These are phyloP conservation scores for Mycena rebaudengoi DNA, from an alignment of 768 basidiomycete genomes.

Conservation along the genomic window DNA sequence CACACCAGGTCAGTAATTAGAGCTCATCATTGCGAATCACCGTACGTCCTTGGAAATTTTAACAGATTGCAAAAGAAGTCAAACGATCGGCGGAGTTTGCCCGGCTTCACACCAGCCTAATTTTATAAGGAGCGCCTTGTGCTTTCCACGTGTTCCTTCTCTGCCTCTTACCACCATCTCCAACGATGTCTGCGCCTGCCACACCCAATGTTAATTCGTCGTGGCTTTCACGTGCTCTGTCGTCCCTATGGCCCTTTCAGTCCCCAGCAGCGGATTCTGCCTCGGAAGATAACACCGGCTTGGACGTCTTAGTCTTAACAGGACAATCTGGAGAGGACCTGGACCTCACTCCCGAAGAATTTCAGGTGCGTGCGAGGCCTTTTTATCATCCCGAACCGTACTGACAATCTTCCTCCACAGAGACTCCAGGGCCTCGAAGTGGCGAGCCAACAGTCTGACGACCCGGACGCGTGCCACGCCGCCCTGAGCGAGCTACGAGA, in stretches of 20 bases:
- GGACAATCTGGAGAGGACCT: background rate
- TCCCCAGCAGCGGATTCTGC: background rate
- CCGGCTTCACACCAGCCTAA: too few species aligned
- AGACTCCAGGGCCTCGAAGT: slow-evolving; percentile 1
- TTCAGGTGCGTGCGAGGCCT: slow-evolving; percentile 1
- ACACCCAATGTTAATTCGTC: background rate
- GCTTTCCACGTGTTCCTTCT: background rate
- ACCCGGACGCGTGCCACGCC: background rate
- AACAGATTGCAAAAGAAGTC: too few species aligned
- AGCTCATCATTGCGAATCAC: too few species aligned
- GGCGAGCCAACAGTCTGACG: slow-evolving; percentile 3
- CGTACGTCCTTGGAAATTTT: too few species aligned
- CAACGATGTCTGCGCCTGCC: background rate
- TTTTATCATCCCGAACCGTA: background rate
- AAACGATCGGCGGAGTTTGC: too few species aligned
- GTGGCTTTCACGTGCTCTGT: too few species aligned
- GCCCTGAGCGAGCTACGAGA: slow-evolving; percentile 4
- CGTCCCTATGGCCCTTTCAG: background rate
- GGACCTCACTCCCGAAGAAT: background rate
- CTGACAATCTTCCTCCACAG: background rate
- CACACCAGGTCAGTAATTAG: too few species aligned
- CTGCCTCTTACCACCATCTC: background rate
- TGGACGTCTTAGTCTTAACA: background rate
- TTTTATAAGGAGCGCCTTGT: too few species aligned
- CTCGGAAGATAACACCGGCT: background rate